Evolutionary conservation across 306 rosid species (phyloP), one percentile per base, ranked within the genome.

Genomic region (Corylus avellana): DNA sequence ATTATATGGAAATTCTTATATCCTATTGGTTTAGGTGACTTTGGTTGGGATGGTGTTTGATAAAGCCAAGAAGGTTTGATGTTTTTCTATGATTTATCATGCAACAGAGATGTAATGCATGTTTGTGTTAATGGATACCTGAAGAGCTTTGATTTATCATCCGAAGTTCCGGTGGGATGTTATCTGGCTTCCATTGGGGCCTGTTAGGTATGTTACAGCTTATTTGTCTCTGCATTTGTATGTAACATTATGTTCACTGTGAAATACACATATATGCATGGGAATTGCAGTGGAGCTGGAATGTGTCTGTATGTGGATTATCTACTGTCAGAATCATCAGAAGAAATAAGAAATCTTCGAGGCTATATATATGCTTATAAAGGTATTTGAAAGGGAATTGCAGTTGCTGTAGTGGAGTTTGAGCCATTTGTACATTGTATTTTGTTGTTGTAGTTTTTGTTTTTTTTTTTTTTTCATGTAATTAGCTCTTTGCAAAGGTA

Each of bases 111-210:
- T 22, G 22, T 22, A 22, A 22, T 22, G 22, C 22, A 22, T 22
- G 22, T 22, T 22, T 22, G 22, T 22, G 22, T 22, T 22, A 22
- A 22, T 22, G 22, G 22, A 22, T 22, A 22, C 22, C 22, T 22
- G 22, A 22, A 22, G 22, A 22, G 22, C 22, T 22, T 22, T 22
- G 22, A 22, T 22, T 22, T 22, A 22, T 22, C 22, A 22, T 22
- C 91, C 93, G 62, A 92, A 73, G 84, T 90, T 95, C 80, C 94
- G 82, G 57, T 95, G 98, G 98, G 97, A 92, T 81, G 87, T 88
- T 71, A 83, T 92, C 77, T 95, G 98, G 98, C 91, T 90, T 61
- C 98, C 98, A 66, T 74, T 90, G 70, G 98, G 98, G 44, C 94
- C 98, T 22, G 81, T 92, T 75, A 25, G 94, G 97, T 93, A 88